These are phyloP conservation scores for Gossypium longicalyx DNA, from an alignment of 345 rosid species.

Conservation along the genomic window DNA sequence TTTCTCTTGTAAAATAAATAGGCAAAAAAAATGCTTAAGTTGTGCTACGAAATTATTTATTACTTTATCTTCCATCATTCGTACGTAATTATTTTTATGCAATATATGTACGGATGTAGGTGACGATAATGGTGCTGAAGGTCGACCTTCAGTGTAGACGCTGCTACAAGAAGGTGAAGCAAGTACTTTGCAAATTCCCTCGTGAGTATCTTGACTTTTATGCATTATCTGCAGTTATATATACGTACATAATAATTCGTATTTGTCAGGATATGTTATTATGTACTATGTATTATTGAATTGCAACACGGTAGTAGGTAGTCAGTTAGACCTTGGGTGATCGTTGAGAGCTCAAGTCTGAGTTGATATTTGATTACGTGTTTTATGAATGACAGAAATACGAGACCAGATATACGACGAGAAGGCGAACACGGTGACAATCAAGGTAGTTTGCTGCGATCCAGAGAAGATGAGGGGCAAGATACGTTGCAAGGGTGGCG, in stretches of 20 bases:
- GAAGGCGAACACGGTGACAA: conserved; percentile 53
- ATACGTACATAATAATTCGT: not conserved
- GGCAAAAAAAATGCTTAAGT: too few relatives aligned
- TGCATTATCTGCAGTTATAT: not conserved
- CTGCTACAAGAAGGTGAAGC: conserved; percentile 74
- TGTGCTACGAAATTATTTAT: not conserved
- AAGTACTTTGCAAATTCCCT: conserved; percentile 56
- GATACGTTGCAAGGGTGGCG: conserved; percentile 49
- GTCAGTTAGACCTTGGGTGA: not conserved
- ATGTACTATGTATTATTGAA: not conserved
- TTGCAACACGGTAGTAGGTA: not conserved
- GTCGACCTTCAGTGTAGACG: conserved; percentile 64
- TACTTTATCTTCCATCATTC: not conserved
- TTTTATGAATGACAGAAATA: conserved; percentile 53
- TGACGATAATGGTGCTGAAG: conserved; percentile 54
- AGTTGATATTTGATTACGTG: conserved; percentile 25
- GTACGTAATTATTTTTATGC: too few relatives aligned
- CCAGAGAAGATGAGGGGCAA: conserved; percentile 65
- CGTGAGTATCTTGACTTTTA: conserved; percentile 39
- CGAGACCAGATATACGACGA: conserved; percentile 58
- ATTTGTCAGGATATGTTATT: not conserved
- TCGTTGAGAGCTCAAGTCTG: conserved; percentile 16
- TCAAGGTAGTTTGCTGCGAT: conserved; percentile 71
- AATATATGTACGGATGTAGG: conserved; percentile 30
- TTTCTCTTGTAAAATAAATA: not conserved